Conservation (phyloP, 1,284 basidiomycete genomes). For the Boletellus sp. region DNA sequence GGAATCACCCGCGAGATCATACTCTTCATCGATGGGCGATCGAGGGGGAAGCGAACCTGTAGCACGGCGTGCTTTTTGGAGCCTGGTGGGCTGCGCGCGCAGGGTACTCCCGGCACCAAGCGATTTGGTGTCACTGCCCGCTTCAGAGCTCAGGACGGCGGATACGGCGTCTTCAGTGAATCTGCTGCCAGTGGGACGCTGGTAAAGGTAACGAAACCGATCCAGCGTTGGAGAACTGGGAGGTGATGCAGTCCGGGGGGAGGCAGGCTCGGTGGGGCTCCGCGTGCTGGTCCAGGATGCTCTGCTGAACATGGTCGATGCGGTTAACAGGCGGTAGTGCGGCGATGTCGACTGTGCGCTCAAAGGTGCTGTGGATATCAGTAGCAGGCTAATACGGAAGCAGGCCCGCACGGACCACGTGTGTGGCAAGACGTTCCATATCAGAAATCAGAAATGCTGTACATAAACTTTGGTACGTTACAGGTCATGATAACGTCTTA, state of each 20-base stretch:
- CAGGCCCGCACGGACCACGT: too few relatives aligned
- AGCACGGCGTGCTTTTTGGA: conserved; percentile 20
- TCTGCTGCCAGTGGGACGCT: conserved; percentile 26
- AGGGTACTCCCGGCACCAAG: conserved; percentile 4
- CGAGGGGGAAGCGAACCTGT: not conserved
- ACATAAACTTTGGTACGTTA: too few relatives aligned
- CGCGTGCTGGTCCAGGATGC: conserved; percentile 4
- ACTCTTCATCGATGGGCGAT: not conserved
- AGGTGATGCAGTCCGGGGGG: conserved; percentile 13
- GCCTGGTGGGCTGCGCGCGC: conserved; percentile 8
- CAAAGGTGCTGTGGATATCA: not conserved
- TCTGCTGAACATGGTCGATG: conserved; percentile 23
- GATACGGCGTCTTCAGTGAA: conserved; percentile 29
- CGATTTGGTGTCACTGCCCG: conserved; percentile 16
- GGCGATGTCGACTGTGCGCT: too few relatives aligned
- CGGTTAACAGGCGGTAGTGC: not conserved
- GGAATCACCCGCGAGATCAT: conserved; percentile 1
- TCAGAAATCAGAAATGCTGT: too few relatives aligned
- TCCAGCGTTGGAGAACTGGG: conserved; percentile 13
- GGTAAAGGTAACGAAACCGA: conserved; percentile 7
- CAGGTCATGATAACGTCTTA: not conserved
- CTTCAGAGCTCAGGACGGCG: conserved; percentile 27
- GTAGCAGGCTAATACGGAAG: too few relatives aligned
- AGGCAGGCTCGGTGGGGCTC: conserved; percentile 6
- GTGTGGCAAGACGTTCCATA: too few relatives aligned